Percentiles rank a stretch among this genome's conserved stretches.
These are phyloP conservation scores for Pichia membranifaciens DNA, from an alignment of 805 yeast genomes.

Conservation along the genomic window DNA sequence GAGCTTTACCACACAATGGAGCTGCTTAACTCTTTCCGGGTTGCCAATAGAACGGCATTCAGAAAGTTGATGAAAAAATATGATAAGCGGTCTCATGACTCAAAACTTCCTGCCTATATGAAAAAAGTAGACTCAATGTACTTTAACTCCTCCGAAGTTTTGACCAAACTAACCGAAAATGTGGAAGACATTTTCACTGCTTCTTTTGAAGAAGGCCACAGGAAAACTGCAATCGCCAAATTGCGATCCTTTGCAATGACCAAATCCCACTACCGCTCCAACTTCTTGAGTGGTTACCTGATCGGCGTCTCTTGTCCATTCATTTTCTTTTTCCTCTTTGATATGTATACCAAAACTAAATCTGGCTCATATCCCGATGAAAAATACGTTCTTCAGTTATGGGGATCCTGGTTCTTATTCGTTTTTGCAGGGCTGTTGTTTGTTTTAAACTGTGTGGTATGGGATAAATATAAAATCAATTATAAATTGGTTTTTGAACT, in stretches of 20 bases:
- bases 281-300: slow-evolving; percentile 59
- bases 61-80: slow-evolving; percentile 85
- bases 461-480: slow-evolving; percentile 72
- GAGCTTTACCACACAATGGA: slow-evolving; percentile 72
- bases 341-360: slow-evolving; percentile 6
- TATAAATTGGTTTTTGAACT: slow-evolving; percentile 90
- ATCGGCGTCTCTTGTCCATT: slow-evolving; percentile 71
- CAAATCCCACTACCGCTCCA: slow-evolving; percentile 37
- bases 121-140: slow-evolving; percentile 47
- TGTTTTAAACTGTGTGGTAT: slow-evolving; percentile 62
- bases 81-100: slow-evolving; percentile 61
- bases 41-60: slow-evolving; percentile 79
- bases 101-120: slow-evolving; percentile 44
- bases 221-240: slow-evolving; percentile 66
- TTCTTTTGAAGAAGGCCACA: slow-evolving; percentile 62
- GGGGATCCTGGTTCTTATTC: slow-evolving; percentile 83
- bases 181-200: slow-evolving; percentile 63
- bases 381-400: slow-evolving; percentile 63
- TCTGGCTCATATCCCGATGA: slow-evolving; percentile 46
- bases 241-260: slow-evolving; percentile 43
- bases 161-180: slow-evolving; percentile 52
- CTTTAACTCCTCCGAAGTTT: slow-evolving; percentile 53
- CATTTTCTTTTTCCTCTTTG: slow-evolving; percentile 27
- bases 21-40: slow-evolving; percentile 60
- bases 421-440: slow-evolving; percentile 57